Evolutionary conservation across 352 stramenopile genomes (phyloP), one percentile per base, ranked within the genome.

Genomic region (Pythium biforme): DNA sequence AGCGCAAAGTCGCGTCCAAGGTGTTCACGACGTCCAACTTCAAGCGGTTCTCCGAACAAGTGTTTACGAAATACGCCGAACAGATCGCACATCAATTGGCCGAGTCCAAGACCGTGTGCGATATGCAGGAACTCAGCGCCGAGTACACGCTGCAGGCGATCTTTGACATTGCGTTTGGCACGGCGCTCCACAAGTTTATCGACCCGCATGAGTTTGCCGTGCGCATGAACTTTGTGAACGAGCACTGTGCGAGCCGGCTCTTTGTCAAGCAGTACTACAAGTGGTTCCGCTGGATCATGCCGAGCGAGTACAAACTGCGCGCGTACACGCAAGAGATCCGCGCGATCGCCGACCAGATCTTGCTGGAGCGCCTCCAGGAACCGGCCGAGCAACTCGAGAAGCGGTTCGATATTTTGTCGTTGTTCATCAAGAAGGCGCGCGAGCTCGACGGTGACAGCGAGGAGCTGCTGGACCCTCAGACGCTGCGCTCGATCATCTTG

Each of bases 241-340:
- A 74, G 37, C 74, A 86, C 60, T 84, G 75, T n/a, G 76, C 76
- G 0, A 73, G 75, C 19, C 71, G 77, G 12, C 67, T 87, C 14
- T 86, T 88, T 59, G 69, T 82, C 41, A 83, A 86, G 47, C 81
- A 86, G 39, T 80, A 88, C 67, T 90, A 88, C 64, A 83, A 85
- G 51, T 49, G 76, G 43, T 50, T 86, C 29, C 55, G 66, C 22
- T 88, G 81, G 78, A 17, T 69, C 55, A 87, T 90, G 78, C 76
- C 81, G 5, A 86, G 76, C 58, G 81, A 90, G 58, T 72, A 70
- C 61, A 70, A 98, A 62, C 65, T 99, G 45, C 95, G 99, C 66
- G 79, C 85, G 29, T 99, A 99, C 76, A 96, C 96, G 1, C 91
- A 92, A 7, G 80, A 96, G 56, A 96, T 97, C 54, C 69, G 62